A percentile compares a stretch with the other conserved stretches of the same genome.
These are phyloP conservation scores for Theobroma cacao DNA, from an alignment of 345 rosid genomes.

Conservation along the genomic window DNA sequence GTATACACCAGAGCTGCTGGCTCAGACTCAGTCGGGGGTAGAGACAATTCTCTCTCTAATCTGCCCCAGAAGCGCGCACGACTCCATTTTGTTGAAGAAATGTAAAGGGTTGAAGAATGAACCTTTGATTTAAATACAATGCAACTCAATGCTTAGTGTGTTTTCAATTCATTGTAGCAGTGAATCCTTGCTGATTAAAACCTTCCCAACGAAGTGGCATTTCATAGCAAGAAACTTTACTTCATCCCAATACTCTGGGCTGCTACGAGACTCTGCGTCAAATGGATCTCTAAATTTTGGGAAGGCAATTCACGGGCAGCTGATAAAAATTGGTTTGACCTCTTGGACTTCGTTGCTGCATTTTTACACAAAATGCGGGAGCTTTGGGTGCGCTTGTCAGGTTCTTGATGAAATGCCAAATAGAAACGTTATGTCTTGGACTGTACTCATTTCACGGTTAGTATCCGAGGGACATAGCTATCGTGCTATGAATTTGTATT, in stretches of 20 bases:
- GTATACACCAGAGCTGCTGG: neutral
- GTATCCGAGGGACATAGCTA: conserved; percentile 24
- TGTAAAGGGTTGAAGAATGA: neutral
- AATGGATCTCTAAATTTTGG: conserved; percentile 26
- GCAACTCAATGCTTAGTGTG: neutral
- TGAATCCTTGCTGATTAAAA: neutral
- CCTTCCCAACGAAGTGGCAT: neutral
- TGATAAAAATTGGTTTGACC: conserved; percentile 22
- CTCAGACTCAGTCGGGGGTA: neutral
- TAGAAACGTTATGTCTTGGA: conserved; percentile 46
- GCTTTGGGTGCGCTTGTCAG: conserved; percentile 18
- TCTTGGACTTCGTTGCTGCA: conserved; percentile 38
- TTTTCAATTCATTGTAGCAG: neutral
- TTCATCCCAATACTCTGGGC: conserved; percentile 16
- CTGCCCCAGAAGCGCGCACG: neutral
- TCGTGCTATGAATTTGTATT: conserved; percentile 24
- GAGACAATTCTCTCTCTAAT: neutral
- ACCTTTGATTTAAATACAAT: no score
- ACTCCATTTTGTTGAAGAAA: no score
- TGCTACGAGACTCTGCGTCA: conserved; percentile 36
- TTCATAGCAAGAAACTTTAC: neutral
- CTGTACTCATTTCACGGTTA: conserved; percentile 26
- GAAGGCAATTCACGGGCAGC: conserved; percentile 27
- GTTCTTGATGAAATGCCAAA: conserved; percentile 35
- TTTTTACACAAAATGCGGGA: conserved; percentile 34